Conservation (phyloP, 164 flowering plant genomes). For the Kalanchoe fedtschenkoi region DNA sequence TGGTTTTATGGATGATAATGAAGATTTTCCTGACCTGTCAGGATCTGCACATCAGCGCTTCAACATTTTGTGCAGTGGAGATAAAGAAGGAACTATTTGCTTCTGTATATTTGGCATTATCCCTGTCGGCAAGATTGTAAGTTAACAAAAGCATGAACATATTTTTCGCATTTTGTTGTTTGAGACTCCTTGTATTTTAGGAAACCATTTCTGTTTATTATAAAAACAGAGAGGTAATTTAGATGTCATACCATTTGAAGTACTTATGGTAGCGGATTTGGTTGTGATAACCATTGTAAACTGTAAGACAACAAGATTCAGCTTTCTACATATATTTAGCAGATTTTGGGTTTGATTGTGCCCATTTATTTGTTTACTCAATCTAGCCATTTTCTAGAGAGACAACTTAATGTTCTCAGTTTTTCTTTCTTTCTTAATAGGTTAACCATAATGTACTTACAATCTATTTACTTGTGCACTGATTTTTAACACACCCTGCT, state of each 20-base stretch:
- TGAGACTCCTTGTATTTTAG: not conserved
- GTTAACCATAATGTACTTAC: not conserved
- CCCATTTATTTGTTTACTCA: not conserved
- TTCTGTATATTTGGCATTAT: constrained; percentile 92
- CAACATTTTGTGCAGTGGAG: constrained; percentile 83
- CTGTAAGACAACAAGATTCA: not conserved
- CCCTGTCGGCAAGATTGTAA: constrained; percentile 80
- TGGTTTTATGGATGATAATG: constrained; percentile 66
- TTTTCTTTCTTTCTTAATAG: not conserved
- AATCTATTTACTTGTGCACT: not conserved
- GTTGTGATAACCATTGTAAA: not conserved
- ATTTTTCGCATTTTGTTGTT: constrained; percentile 3
- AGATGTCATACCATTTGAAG: not conserved
- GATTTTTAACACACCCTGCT: not conserved
- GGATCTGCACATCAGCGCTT: constrained; percentile 67
- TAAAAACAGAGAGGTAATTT: not conserved
- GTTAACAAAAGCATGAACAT: constrained; percentile 10
- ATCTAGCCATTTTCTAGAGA: not conserved
- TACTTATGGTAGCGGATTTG: not conserved
- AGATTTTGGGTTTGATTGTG: not conserved
- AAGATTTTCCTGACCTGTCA: constrained; percentile 58
- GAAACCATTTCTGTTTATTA: not conserved
- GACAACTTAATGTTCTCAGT: not conserved
- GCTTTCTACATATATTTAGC: not conserved
- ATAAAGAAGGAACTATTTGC: constrained; percentile 77